Percentiles rank a stretch among this genome's conserved stretches.
Evolutionary conservation across 805 yeast species (phyloP).

Genomic region (Torulaspora quercuum): DNA sequence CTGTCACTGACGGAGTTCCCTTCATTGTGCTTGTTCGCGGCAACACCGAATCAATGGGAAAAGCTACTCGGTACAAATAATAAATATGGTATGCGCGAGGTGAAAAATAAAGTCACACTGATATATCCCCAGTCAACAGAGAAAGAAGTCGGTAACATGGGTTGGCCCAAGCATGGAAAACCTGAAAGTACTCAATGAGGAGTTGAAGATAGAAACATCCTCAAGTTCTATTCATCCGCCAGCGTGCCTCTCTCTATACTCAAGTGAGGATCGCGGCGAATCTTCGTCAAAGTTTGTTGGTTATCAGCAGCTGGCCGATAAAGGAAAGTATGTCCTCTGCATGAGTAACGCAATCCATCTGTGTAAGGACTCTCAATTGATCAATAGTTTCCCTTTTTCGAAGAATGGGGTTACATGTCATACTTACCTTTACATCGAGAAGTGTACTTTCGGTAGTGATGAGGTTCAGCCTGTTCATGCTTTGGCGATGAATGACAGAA

Average conservation of each 20-base stretch:
- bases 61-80: too few relatives aligned
- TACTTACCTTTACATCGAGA: slow-evolving; percentile 4
- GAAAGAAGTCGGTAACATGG: too few relatives aligned
- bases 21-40: too few relatives aligned
- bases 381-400: not conserved
- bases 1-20: too few relatives aligned
- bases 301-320: slow-evolving; percentile 3
- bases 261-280: slow-evolving; percentile 1
- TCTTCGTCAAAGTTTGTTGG: slow-evolving; percentile 7
- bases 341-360: slow-evolving; percentile 6
- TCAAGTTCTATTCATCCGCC: not conserved
- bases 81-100: too few relatives aligned
- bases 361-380: not conserved
- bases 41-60: too few relatives aligned
- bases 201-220: not conserved
- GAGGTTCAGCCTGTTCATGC: slow-evolving; percentile 5
- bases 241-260: not conserved
- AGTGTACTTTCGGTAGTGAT: not conserved
- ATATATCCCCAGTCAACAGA: too few relatives aligned
- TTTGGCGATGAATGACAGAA: slow-evolving; percentile 7
- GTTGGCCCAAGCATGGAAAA: slow-evolving; percentile 5
- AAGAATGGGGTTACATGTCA: slow-evolving; percentile 1
- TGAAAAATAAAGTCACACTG: too few relatives aligned
- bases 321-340: slow-evolving; percentile 8
- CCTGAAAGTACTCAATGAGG: slow-evolving; percentile 4